Percentiles rank a stretch among this genome's conserved stretches.
phyloP scores from a whole-genome alignment of 1,284 basidiomycete genomes.

The Sporisorium graminicola region DNA sequence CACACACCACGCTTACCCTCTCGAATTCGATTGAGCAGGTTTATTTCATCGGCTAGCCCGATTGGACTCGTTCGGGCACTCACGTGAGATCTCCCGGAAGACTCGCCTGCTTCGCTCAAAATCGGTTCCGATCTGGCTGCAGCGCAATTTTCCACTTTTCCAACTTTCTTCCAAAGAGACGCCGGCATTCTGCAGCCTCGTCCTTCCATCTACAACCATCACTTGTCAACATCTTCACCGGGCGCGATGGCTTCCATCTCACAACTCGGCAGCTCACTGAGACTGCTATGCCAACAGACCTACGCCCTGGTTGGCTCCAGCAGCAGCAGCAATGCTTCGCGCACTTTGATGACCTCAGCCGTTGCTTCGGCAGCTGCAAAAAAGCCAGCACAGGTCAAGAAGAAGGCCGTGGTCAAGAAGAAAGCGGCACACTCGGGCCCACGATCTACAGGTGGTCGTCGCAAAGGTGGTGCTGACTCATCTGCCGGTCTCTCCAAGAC shows the following conservation, averaged over 20 bases:
- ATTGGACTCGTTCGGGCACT: neutral
- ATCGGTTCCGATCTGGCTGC: constrained; percentile 25
- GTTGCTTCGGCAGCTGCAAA: constrained; percentile 41
- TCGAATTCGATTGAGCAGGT: neutral
- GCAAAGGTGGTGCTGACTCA: constrained; percentile 61
- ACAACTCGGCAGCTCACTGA: constrained; percentile 26
- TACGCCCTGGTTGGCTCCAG: constrained; percentile 9
- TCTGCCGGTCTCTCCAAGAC: constrained; percentile 43
- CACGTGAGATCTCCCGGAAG: neutral
- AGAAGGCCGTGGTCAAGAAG: constrained; percentile 61
- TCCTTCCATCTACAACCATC: neutral
- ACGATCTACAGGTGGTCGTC: constrained; percentile 53
- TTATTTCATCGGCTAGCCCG: neutral
- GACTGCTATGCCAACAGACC: constrained; percentile 19
- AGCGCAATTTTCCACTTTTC: constrained; percentile 36
- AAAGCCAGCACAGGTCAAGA: constrained; percentile 55
- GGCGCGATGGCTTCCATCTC: constrained; percentile 29
- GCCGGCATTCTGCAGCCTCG: neutral
- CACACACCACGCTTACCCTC: no score
- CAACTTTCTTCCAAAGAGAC: neutral
- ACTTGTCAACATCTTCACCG: neutral
- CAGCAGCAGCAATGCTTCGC: constrained; percentile 11
- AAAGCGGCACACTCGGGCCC: constrained; percentile 45
- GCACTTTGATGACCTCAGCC: constrained; percentile 30
- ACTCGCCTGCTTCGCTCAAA: neutral